A percentile compares a stretch with the other conserved stretches of the same genome.
Evolutionary conservation across 768 basidiomycete genomes (phyloP).

Genomic region (Leccinum olivaceopallidum): DNA sequence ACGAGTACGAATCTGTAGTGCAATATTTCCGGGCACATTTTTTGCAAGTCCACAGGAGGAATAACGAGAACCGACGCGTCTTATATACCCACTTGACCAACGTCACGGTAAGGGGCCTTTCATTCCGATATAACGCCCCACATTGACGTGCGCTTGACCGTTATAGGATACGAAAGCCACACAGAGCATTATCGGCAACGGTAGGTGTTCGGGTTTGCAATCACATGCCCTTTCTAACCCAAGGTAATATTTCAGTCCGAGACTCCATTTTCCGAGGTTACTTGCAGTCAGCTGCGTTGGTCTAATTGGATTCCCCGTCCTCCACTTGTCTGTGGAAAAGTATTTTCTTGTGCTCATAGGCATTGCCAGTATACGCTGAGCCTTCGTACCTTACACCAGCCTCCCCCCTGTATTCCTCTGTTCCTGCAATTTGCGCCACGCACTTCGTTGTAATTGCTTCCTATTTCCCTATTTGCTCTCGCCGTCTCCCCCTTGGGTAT

Average conservation of each 20-base stretch:
- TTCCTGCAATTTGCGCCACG: neutral
- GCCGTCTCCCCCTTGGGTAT: neutral
- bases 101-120: constrained; percentile 57
- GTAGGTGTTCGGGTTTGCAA: constrained; percentile 38
- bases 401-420: constrained; percentile 4
- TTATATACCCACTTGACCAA: constrained; percentile 82
- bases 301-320: constrained; percentile 37
- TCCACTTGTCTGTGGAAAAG: neutral
- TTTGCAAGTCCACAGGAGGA: constrained; percentile 73
- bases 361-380: neutral
- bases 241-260: constrained; percentile 45
- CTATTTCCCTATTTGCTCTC: constrained; percentile 5
- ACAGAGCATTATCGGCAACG: constrained; percentile 80
- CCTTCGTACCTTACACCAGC: constrained; percentile 8
- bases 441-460: constrained; percentile 5
- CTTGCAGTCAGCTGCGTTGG: constrained; percentile 68
- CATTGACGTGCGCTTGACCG: constrained; percentile 7
- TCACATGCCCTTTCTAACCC: constrained; percentile 8
- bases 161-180: constrained; percentile 79
- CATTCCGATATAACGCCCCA: neutral
- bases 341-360: constrained; percentile 12
- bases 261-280: constrained; percentile 79
- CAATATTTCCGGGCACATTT: constrained; percentile 90
- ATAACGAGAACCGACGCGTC: constrained; percentile 79
- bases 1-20: constrained; percentile 78